Evolutionary conservation across 192 early-diverging fungal species (phyloP), one percentile per base, ranked within the genome.

Genomic region (Coemansia asiatica): DNA sequence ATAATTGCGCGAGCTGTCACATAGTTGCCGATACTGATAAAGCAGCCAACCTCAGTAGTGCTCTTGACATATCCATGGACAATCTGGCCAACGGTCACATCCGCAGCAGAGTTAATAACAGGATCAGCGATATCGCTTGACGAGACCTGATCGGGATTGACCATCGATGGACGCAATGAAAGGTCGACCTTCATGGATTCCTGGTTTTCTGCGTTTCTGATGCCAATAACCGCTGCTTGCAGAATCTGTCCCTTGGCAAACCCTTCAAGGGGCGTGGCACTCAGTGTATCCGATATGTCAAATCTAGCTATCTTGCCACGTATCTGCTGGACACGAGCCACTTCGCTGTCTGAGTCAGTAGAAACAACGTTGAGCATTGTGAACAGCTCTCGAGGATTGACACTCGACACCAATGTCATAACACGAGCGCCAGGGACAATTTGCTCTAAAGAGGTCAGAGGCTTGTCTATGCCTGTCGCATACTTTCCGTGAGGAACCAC

Each of bases 1-100:
- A 97, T 95, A 75, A 93, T 88, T 38, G 94, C 93, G 56, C 92
- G 88, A 18, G 82, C 95, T 59, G 72, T 72, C 23, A 91, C 36
- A 10, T 80, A 68, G 57, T 80, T 87, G 44, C 85, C 86, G 27
- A 96, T 74, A 18, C 76, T 56, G 22, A 97, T 83, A 74, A 97
- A 95, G 56, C 88, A 75, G 61, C 89, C 89, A 35, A 82, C 83
- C n/a, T 91, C 85, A 2, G 85, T 85, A 9, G 90, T 80, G 59
- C 87, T 90, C 48, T 79, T 83, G 40, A 97, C 87, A 61, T 85
- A 94, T 0, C 91, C 94, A 29, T 84, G 83, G 10, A 94, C 65
- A 13, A 94, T 74, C 56, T 86, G 79, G n/a, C 87, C 91, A 6
- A 73, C 72, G 18, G 81, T 66, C 10, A 92, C 48, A 54, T 90